phyloP scores from a whole-genome alignment of 2,329 filamentous ascomycete genomes.

The Aciculosporium take region DNA sequence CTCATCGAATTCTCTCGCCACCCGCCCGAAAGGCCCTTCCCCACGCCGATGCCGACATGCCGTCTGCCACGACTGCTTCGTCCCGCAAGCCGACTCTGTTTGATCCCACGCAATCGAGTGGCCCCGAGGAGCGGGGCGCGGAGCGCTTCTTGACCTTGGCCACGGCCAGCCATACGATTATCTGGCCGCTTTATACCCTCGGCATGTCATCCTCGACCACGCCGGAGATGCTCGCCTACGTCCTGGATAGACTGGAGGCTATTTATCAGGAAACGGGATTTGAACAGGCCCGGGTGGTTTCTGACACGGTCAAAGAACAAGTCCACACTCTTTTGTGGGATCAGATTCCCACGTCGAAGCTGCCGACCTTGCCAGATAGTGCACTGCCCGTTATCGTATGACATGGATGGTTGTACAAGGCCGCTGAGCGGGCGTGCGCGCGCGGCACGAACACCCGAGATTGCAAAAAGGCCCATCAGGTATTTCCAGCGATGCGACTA shows the following conservation, averaged over 20 bases:
- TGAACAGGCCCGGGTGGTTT: slow-evolving; percentile 29
- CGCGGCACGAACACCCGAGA: too few species aligned
- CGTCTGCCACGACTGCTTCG: slow-evolving; percentile 3
- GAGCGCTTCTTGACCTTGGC: slow-evolving; percentile 34
- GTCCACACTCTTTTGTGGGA: slow-evolving; percentile 15
- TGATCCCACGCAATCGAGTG: slow-evolving; percentile 23
- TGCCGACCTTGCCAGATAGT: slow-evolving; percentile 15
- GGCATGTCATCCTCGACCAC: slow-evolving; percentile 33
- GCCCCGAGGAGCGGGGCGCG: slow-evolving; percentile 22
- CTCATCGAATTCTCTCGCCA: slow-evolving; percentile 17
- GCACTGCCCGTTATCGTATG: slow-evolving; percentile 16
- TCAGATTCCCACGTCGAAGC: slow-evolving; percentile 12
- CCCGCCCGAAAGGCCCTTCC: slow-evolving; percentile 4
- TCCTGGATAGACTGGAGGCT: slow-evolving; percentile 28
- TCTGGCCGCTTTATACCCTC: slow-evolving; percentile 36
- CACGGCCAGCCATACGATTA: slow-evolving; percentile 32
- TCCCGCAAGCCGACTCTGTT: slow-evolving; percentile 23
- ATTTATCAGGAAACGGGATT: slow-evolving; percentile 32
- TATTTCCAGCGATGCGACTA: too few species aligned
- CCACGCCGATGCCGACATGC: background rate
- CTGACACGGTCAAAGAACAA: slow-evolving; percentile 26
- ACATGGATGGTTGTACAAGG: background rate
- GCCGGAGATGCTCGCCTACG: slow-evolving; percentile 26
- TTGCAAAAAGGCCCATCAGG: too few species aligned
- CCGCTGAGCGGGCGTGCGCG: too few species aligned